These are phyloP conservation scores for Panus rudis DNA, from an alignment of 768 basidiomycete species.

Conservation along the genomic window DNA sequence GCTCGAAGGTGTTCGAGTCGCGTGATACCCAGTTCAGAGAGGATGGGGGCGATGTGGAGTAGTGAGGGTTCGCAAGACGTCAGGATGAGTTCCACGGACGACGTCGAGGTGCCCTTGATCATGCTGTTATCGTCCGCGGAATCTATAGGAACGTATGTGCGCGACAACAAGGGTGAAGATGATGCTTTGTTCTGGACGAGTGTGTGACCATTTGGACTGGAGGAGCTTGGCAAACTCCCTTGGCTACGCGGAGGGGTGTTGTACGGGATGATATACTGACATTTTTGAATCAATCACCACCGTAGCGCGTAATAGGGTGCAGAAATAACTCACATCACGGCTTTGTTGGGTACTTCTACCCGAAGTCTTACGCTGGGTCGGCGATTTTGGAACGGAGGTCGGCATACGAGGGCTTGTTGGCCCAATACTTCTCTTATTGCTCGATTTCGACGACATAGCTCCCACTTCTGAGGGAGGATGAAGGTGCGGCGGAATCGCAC, in stretches of 20 bases:
- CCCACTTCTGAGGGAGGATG: conserved; percentile 14
- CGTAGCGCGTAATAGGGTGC: neutral
- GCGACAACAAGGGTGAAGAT: conserved; percentile 13
- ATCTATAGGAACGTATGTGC: conserved; percentile 7
- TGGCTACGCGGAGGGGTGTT: conserved; percentile 21
- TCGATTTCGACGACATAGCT: neutral
- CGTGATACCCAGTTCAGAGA: conserved; percentile 52
- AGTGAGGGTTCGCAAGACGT: conserved; percentile 60
- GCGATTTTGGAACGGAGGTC: conserved; percentile 2
- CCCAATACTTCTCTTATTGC: no score
- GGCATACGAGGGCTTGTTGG: neutral
- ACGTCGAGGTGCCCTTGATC: conserved; percentile 29
- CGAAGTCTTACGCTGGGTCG: conserved; percentile 10
- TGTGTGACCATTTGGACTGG: conserved; percentile 7
- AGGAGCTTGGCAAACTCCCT: conserved; percentile 17
- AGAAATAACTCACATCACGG: conserved; percentile 18
- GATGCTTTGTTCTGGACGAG: conserved; percentile 1
- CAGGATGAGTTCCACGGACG: conserved; percentile 46
- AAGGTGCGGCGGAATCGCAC: conserved; percentile 7
- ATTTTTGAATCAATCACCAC: neutral
- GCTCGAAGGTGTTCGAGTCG: conserved; percentile 58
- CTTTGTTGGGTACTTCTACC: conserved; percentile 18
- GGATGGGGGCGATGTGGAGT: conserved; percentile 50
- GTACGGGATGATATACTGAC: conserved; percentile 19
- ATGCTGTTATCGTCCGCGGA: conserved; percentile 10